phyloP scores from a whole-genome alignment of 768 basidiomycete genomes.

The Xerocomellus amylosporus region DNA sequence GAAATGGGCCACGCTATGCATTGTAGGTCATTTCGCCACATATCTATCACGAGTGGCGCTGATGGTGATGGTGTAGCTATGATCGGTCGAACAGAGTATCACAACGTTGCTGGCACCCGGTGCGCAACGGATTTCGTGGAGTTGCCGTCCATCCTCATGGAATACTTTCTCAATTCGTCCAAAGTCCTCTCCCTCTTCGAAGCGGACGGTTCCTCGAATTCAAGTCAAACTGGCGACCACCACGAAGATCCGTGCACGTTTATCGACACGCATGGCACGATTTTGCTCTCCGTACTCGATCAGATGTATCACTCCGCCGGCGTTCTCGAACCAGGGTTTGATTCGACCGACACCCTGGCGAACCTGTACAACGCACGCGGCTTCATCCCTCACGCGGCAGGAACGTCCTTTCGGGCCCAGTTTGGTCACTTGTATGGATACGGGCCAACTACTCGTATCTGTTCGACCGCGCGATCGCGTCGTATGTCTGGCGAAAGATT shows the following conservation, averaged over 20 bases:
- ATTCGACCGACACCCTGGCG: conserved; percentile 68
- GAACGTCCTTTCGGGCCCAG: conserved; percentile 92
- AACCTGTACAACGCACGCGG: conserved; percentile 66
- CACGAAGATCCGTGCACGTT: conserved; percentile 74
- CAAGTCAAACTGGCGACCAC: conserved; percentile 56
- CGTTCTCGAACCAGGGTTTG: conserved; percentile 54
- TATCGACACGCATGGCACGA: conserved; percentile 90
- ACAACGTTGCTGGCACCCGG: conserved; percentile 96
- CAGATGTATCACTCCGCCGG: conserved; percentile 83
- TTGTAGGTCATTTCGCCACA: conserved; percentile 58
- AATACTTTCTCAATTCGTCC: conserved; percentile 89
- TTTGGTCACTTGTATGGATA: conserved; percentile 96
- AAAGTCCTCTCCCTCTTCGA: conserved; percentile 79
- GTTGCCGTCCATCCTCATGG: conserved; percentile 97
- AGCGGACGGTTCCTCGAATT: conserved; percentile 42
- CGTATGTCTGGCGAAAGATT: conserved; percentile 79
- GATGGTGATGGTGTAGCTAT: conserved; percentile 60
- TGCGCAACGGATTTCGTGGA: conserved; percentile 99
- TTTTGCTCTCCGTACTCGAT: conserved; percentile 84
- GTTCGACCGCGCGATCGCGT: conserved; percentile 94
- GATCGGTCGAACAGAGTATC: conserved; percentile 96
- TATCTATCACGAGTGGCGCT: conserved; percentile 1
- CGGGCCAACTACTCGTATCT: conserved; percentile 96
- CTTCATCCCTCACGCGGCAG: conserved; percentile 76
- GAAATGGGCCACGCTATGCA: conserved; percentile 99